Evolutionary conservation across 345 rosid species (phyloP), one percentile per base, ranked within the genome.

Genomic region (Pseudoturritis turrita): DNA sequence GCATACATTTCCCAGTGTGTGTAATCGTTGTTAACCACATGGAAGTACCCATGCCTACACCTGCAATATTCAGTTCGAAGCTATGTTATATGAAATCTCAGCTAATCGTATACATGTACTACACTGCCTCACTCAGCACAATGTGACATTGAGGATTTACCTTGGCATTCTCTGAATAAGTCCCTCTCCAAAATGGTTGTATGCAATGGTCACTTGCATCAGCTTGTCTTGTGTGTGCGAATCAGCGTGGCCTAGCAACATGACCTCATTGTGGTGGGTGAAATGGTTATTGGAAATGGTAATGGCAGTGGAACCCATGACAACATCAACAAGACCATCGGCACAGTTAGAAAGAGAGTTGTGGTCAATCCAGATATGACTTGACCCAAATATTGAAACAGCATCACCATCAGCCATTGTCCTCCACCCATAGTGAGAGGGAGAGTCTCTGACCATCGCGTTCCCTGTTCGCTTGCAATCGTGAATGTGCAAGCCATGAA

Each of bases 131-230:
- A 25, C 14, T 40, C 19, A 44, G 59, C 22, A 52, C 29, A 43
- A 23, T 44, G 9, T 35, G 14, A 17, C 39, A 17, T 35, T 25
- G 50, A 25, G 36, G 57, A 35, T 47, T 44, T 77, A 88, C 91
- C 97, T 87, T 41, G 97, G 97, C 97, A 89, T 91, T 78, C 96
- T 87, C 83, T 91, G 97, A 59, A 77, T 83, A 29, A 89, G 94
- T 36, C 97, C 97, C 3, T 60, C 75, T n/a, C 73, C 56, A 44
- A 69, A 69, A 69, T 56, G 74, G 39, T 70, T 70, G 3, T 87
- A 89, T 8, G 92, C 96, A 61, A 91, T 86, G 33, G 97, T 89
- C 29, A 89, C 97, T 74, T 86, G 93, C 97, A 91, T 91, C 52
- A 64, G 74, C 86, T 86, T 87, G 87, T 91, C 94, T 65, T 78